These are phyloP conservation scores for Pseudogymnoascus sp. DNA, from an alignment of 2,329 filamentous ascomycete species.

Conservation along the genomic window DNA sequence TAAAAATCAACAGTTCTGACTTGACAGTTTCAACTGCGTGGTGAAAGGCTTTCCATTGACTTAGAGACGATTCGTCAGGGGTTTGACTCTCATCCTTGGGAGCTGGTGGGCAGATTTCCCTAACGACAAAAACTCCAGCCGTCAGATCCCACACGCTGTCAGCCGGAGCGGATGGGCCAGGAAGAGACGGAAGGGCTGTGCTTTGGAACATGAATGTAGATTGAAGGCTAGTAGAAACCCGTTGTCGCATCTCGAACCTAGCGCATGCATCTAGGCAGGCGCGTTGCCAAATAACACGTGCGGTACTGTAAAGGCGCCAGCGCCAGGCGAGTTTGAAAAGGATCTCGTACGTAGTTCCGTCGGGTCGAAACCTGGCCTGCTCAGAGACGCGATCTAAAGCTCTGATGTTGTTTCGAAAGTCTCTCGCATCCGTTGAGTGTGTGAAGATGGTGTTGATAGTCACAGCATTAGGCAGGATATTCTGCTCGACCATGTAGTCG, in stretches of 20 bases:
- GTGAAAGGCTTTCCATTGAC: neutral
- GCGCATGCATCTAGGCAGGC: constrained; percentile 9
- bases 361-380: neutral
- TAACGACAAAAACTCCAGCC: neutral
- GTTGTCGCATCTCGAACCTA: neutral
- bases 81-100: neutral
- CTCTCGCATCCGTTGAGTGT: neutral
- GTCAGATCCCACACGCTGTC: constrained; percentile 2
- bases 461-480: neutral
- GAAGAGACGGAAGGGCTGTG: neutral
- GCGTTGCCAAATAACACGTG: constrained; percentile 8
- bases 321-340: constrained; percentile 6
- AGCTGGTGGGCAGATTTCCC: neutral
- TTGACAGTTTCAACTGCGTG: constrained; percentile 6
- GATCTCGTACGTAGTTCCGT: neutral
- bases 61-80: neutral
- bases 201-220: neutral
- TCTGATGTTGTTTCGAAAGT: neutral
- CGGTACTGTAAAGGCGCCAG: neutral
- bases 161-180: neutral
- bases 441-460: neutral
- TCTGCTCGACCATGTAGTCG: constrained; percentile 5
- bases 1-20: neutral
- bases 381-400: neutral
- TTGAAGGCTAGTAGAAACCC: neutral